These are phyloP conservation scores for Boletus rubroflammeus DNA, from an alignment of 768 basidiomycete species.

Conservation along the genomic window DNA sequence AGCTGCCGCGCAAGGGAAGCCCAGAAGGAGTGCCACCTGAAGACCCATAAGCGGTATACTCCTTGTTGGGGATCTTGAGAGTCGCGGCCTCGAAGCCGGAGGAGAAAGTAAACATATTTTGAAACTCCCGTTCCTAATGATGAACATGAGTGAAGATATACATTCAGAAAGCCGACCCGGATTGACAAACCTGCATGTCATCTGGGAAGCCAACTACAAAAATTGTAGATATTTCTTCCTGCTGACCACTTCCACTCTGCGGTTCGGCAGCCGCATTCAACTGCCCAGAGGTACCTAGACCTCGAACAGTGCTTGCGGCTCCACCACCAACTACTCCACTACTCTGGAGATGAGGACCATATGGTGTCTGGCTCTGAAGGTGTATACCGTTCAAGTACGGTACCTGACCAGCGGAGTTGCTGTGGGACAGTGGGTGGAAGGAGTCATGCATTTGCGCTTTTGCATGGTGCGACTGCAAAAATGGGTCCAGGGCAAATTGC, in stretches of 20 bases:
- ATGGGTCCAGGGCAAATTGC: constrained; percentile 33
- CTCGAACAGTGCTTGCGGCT: constrained; percentile 19
- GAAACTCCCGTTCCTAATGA: constrained; percentile 92
- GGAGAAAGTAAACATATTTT: constrained; percentile 98
- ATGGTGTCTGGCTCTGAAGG: constrained; percentile 72
- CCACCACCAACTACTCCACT: constrained; percentile 32
- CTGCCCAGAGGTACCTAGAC: constrained; percentile 30
- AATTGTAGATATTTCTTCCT: constrained; percentile 93
- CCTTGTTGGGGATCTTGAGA: constrained; percentile 94
- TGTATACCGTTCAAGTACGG: constrained; percentile 42
- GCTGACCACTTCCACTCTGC: constrained; percentile 31
- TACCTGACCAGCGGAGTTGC: constrained; percentile 30
- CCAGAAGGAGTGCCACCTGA: constrained; percentile 36
- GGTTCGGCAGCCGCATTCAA: constrained; percentile 23
- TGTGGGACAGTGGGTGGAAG: constrained; percentile 33
- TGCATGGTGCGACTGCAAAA: constrained; percentile 28
- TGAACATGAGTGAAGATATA: constrained; percentile 13
- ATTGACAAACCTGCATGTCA: constrained; percentile 84
- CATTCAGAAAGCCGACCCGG: constrained; percentile 3
- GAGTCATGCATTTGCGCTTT: constrained; percentile 33
- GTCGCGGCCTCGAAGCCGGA: constrained; percentile 96
- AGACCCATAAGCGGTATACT: constrained; percentile 70
- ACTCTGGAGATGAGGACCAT: constrained; percentile 61
- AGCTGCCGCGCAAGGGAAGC: constrained; percentile 34
- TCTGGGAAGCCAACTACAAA: constrained; percentile 99